phyloP scores from a whole-genome alignment of 495 filamentous ascomycete genomes.

The Xylaria nigripes region DNA sequence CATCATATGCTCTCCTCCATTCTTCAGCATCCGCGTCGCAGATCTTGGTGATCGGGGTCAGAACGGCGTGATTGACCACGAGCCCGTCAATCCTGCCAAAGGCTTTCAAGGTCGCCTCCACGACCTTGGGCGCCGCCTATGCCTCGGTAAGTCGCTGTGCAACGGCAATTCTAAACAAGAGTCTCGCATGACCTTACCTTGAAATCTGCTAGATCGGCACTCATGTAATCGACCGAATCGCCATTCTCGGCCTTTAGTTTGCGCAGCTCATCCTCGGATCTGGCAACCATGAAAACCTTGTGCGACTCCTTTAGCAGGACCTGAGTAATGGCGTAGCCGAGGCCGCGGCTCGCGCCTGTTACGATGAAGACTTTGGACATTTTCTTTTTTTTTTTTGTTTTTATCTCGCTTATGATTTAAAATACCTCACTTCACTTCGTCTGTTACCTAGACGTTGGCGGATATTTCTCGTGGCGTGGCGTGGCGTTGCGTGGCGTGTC shows the following conservation, averaged over 20 bases:
- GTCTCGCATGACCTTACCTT: no score
- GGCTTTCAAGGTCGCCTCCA: constrained; percentile 51
- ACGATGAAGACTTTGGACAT: constrained; percentile 55
- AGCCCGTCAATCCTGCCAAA: constrained; percentile 75
- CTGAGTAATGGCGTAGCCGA: constrained; percentile 71
- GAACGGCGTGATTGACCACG: constrained; percentile 78
- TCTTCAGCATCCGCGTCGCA: constrained; percentile 54
- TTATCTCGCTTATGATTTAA: no score
- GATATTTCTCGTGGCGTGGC: no score
- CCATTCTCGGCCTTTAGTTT: constrained; percentile 56
- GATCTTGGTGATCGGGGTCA: constrained; percentile 70
- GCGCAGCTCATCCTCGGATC: constrained; percentile 58
- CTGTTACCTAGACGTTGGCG: no score
- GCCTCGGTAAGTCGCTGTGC: not conserved
- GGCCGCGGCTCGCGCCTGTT: constrained; percentile 66
- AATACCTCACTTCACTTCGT: no score
- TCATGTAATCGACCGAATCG: constrained; percentile 59
- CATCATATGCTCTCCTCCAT: constrained; percentile 69
- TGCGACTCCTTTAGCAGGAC: constrained; percentile 57
- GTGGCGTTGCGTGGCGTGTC: no score
- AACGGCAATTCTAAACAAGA: not conserved
- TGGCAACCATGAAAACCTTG: constrained; percentile 69
- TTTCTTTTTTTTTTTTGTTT: constrained; percentile 8
- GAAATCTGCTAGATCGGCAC: constrained; percentile 65
- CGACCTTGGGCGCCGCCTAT: constrained; percentile 51